Conservation (phyloP, 805 yeast species). For the Kuraishia hungarica region DNA sequence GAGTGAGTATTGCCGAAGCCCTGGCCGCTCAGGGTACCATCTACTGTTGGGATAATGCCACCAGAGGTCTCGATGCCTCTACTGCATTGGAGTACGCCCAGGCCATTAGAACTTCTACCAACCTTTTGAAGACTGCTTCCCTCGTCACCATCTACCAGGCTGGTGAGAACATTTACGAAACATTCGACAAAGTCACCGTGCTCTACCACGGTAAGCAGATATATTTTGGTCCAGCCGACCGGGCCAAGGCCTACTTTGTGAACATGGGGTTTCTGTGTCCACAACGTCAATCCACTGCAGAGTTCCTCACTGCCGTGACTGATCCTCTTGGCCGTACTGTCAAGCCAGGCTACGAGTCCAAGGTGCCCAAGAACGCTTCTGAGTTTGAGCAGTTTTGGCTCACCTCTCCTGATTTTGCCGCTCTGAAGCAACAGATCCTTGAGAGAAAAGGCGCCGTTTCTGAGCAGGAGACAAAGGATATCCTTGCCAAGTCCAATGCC, state of each 20-base stretch:
- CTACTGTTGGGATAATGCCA: slow-evolving; percentile 75
- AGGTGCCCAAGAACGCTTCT: slow-evolving; percentile 52
- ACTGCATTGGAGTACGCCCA: slow-evolving; percentile 71
- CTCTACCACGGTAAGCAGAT: slow-evolving; percentile 52
- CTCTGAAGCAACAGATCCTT: slow-evolving; percentile 20
- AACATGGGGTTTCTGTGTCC: slow-evolving; percentile 61
- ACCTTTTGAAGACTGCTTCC: slow-evolving; percentile 42
- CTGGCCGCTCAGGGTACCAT: slow-evolving; percentile 54
- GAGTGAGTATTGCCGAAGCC: slow-evolving; percentile 79
- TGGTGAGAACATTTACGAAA: slow-evolving; percentile 53
- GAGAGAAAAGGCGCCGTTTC: slow-evolving; percentile 12
- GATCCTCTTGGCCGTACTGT: slow-evolving; percentile 54
- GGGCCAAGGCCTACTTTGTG: slow-evolving; percentile 49
- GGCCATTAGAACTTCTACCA: slow-evolving; percentile 55
- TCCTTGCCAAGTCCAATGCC: slow-evolving; percentile 23
- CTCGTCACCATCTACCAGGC: slow-evolving; percentile 66
- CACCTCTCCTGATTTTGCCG: slow-evolving; percentile 44
- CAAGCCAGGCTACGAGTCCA: slow-evolving; percentile 35
- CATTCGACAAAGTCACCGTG: slow-evolving; percentile 54
- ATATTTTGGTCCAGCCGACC: slow-evolving; percentile 47
- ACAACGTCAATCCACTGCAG: slow-evolving; percentile 61
- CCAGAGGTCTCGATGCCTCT: slow-evolving; percentile 80
- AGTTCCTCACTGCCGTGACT: slow-evolving; percentile 61
- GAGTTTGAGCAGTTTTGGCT: slow-evolving; percentile 59
- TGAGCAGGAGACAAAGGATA: slow-evolving; percentile 30